Conservation (phyloP, 129 eudicot species). For the Saussurea involucrata region DNA sequence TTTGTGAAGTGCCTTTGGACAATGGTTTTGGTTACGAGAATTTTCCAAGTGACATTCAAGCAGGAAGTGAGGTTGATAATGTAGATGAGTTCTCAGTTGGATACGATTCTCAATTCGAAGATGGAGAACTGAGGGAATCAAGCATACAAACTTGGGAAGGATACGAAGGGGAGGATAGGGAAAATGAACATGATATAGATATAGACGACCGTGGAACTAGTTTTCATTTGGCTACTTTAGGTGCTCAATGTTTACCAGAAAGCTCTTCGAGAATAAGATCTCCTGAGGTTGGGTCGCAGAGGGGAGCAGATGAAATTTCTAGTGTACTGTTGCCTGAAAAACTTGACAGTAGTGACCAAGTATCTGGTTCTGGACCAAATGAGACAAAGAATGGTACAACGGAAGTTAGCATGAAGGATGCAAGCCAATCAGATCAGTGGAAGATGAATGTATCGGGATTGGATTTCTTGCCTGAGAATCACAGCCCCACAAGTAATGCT, state of each 20-base stretch:
- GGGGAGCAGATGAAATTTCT: conserved; percentile 17
- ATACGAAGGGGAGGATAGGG: conserved; percentile 17
- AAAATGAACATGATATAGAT: conserved; percentile 10
- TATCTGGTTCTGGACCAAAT: conserved; percentile 17
- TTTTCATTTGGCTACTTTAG: background rate
- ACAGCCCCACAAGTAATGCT: conserved; percentile 10
- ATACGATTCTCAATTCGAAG: conserved; percentile 41
- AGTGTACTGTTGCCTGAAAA: conserved; percentile 26
- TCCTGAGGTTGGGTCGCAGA: conserved; percentile 3
- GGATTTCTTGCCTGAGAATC: conserved; percentile 14
- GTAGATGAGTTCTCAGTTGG: conserved; percentile 20
- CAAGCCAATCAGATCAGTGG: conserved; percentile 29
- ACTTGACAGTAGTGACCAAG: conserved; percentile 21
- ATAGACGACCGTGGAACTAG: background rate
- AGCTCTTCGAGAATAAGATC: conserved; percentile 13
- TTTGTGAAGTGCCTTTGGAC: background rate
- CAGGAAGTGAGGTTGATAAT: conserved; percentile 26
- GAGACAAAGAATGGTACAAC: background rate
- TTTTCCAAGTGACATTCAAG: conserved; percentile 7
- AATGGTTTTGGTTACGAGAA: background rate
- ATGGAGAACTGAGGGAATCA: conserved; percentile 39
- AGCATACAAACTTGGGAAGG: conserved; percentile 33
- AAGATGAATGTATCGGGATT: conserved; percentile 30
- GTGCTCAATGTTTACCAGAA: background rate
- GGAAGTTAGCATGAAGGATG: conserved; percentile 16